phyloP scores from a whole-genome alignment of 495 filamentous ascomycete species.

The Bacidia gigantensis region DNA sequence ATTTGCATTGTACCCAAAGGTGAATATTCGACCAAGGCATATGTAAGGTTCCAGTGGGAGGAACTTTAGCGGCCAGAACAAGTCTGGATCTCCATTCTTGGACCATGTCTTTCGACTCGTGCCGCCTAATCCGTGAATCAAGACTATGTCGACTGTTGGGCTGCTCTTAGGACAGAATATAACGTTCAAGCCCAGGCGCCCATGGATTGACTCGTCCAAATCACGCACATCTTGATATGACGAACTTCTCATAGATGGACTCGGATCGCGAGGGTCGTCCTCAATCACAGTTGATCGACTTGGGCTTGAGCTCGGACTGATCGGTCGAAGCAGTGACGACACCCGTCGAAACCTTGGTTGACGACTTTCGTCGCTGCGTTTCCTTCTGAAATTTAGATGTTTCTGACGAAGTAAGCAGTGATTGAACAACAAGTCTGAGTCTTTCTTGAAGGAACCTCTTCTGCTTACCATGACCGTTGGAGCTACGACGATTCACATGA shows the following conservation, averaged over 20 bases:
- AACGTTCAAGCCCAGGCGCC: slow-evolving; percentile 24
- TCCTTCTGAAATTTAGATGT: slow-evolving; percentile 12
- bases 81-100: slow-evolving; percentile 17
- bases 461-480: slow-evolving; percentile 5
- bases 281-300: slow-evolving; percentile 1
- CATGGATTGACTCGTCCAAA: slow-evolving; percentile 4
- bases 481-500: no score
- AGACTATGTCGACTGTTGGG: slow-evolving; percentile 34
- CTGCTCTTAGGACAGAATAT: slow-evolving; percentile 20
- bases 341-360: slow-evolving; percentile 8
- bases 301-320: slow-evolving; percentile 10
- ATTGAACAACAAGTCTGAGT: background rate
- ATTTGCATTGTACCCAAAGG: slow-evolving; percentile 28
- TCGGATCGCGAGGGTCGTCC: slow-evolving; percentile 5
- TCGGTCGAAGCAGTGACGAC: slow-evolving; percentile 5
- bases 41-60: slow-evolving; percentile 25
- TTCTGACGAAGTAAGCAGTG: background rate
- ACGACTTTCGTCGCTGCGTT: slow-evolving; percentile 10
- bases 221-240: slow-evolving; percentile 3
- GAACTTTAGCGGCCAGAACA: slow-evolving; percentile 25
- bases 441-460: background rate
- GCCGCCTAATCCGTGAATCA: slow-evolving; percentile 27
- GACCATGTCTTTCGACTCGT: slow-evolving; percentile 24
- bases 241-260: background rate
- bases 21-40: slow-evolving; percentile 20